Base-by-base conservation (phyloP, 805 yeast genomes). In the Danielozyma ontarioensis region DNA sequence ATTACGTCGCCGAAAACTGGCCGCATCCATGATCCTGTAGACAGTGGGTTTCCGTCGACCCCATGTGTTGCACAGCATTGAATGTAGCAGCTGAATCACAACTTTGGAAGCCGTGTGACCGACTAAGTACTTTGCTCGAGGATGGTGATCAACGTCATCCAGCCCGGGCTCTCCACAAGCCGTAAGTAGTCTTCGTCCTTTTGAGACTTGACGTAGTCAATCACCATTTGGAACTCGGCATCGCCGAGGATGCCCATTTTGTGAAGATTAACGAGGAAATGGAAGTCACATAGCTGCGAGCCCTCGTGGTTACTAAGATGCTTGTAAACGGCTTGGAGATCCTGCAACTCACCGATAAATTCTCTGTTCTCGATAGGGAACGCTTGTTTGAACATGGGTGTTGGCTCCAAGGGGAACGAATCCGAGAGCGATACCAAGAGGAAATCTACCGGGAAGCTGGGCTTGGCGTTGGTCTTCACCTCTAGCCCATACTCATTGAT, bases 401-500 rank as follows among this genome's bases (percentile, higher is more conserved):
- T 51, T 1, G 79, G 70, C 0, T 67, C 63, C 41, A 78, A 74
- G 1, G 96, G 95, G 72, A 93, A 90, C 3, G 97, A 96, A 56
- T 93, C 97, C 4, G 94, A 81, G 41, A 90, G 62, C 2, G 96
- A 80, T 1, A 90, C 95, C 33, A 93, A 60, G 95, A 53, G 41
- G 32, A 45, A 53, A 33, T 53, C 59, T 6, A 53, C 54, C 2
- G 59, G 59, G 22, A 53, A 51, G 3, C 55, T 48, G 3, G 59
- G 59, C 36, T 53, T 53, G 32, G 59, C 59, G 51, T 85, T 83
- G 27, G 78, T 76, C 48, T 87, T 87, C n/a, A 93, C 94, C 24
- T 86, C 78, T 19, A 87, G 64, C 3, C 85, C 85, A 59, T 93
- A 93, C 60, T 93, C 97, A 53, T 93, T 93, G 39, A 76, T 72